phyloP scores from a whole-genome alignment of 75 land plant genomes.

The Azolla pinnata region DNA sequence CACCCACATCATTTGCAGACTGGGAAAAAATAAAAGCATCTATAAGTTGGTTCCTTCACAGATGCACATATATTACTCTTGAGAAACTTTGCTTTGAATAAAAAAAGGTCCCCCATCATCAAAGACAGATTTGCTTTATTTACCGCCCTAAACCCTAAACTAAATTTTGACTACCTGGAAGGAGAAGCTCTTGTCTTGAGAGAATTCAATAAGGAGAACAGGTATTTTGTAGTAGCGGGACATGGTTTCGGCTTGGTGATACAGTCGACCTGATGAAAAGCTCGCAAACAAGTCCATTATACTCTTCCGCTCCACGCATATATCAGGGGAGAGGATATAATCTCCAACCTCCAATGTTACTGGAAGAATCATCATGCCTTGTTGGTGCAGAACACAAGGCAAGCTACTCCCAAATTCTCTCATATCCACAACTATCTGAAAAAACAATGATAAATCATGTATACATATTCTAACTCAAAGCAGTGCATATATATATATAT shows the following conservation, averaged over 20 bases:
- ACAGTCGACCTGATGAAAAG: slow-evolving; percentile 89
- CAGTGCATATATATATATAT: background rate
- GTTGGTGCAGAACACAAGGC: slow-evolving; percentile 96
- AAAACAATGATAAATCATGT: too few species aligned
- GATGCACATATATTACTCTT: too few species aligned
- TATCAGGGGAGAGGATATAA: slow-evolving; percentile 91
- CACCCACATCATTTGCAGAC: slow-evolving; percentile 96
- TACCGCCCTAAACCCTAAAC: too few species aligned
- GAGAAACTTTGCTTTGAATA: too few species aligned
- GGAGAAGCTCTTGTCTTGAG: slow-evolving; percentile 95
- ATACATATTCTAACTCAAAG: background rate
- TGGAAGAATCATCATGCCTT: slow-evolving; percentile 87
- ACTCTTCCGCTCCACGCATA: slow-evolving; percentile 96
- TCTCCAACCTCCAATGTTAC: slow-evolving; percentile 96
- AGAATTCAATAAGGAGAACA: slow-evolving; percentile 95
- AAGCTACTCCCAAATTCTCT: slow-evolving; percentile 95
- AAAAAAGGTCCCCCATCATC: too few species aligned
- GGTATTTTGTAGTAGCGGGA: slow-evolving; percentile 81
- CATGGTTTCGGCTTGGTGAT: slow-evolving; percentile 96
- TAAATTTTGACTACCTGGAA: slow-evolving; percentile 64
- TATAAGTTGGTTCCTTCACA: too few species aligned
- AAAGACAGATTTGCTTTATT: too few species aligned
- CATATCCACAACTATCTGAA: slow-evolving; percentile 95
- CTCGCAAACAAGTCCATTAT: slow-evolving; percentile 76
- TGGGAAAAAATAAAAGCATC: slow-evolving; percentile 31